Base-by-base conservation (phyloP, 139 green algal species). In the Coelastrella sp. region DNA sequence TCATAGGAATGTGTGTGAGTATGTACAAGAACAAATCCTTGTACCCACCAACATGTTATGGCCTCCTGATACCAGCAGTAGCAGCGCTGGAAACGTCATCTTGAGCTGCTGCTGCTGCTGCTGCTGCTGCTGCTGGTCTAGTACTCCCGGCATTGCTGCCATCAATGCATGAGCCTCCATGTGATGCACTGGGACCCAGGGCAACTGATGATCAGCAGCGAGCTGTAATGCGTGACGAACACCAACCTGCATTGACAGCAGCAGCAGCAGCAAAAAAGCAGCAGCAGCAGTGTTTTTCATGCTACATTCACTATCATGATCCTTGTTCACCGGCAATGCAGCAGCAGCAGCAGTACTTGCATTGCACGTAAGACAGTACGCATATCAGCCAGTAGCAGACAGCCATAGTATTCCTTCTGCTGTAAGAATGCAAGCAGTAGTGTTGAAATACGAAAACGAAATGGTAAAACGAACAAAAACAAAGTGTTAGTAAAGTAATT, bases 141-240 rank as follows among this genome's bases (percentile, higher is more conserved):
- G 27, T 9, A 84, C 59, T 8, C 78, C 78, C 21, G 78, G 78
- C 78, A 95, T 62, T 2, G 94, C 83, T 5, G 95, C 94, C 43
- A 99, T 92, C 30, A 99, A 90, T 1, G 96, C 93, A 75, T 99
- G 97, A 7, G 97, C 97, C 91, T 99, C 97, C 96, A 99, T 99
- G 89, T 99, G 97, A 81, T 99, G 97, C 27, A 99, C 93, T 15
- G 91, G 85, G 8, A 99, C 88, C 7, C 99, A 84, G 0, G 94
- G 94, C 32, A 98, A 76, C 5, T 75, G 60, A 21, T 74, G 60
- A 9, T 62, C 15, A 23, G 78, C 60, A 32, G 78, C 57, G 2
- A 84, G 30, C 6, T 45, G 15, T 40, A 84, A 21, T 38, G 78
- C 78, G 27, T 84, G 78, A 43, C 41, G 78, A 37, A 84, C 78